Conservation (phyloP, 75 land plant genomes). For the Larix kaempferi region DNA sequence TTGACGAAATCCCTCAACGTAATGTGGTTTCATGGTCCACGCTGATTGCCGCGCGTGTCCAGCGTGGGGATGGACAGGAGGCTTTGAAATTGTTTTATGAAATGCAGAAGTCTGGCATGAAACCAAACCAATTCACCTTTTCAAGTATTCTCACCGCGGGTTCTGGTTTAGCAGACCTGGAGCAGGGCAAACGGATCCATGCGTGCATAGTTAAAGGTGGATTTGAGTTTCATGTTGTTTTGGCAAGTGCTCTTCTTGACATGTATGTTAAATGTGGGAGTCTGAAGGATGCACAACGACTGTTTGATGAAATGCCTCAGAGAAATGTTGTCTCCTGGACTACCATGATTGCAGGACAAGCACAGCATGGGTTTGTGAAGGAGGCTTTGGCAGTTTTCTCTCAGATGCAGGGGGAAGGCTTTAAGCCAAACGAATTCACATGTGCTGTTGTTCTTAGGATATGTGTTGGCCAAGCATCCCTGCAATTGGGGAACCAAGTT, state of each 20-base stretch:
- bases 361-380: neutral
- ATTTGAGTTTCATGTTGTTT: neutral
- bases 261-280: conserved; percentile 17
- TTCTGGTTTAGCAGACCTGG: conserved; percentile 13
- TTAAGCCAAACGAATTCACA: conserved; percentile 38
- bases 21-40: conserved; percentile 37
- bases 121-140: conserved; percentile 41
- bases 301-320: conserved; percentile 15
- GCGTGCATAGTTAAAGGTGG: neutral
- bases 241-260: neutral
- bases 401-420: conserved; percentile 13
- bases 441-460: conserved; percentile 38
- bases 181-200: conserved; percentile 31
- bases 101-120: conserved; percentile 28
- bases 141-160: conserved; percentile 32
- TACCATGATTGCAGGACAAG: conserved; percentile 21
- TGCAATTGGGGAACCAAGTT: conserved; percentile 34
- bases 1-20: neutral
- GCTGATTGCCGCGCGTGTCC: conserved; percentile 23
- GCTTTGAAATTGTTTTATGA: conserved; percentile 27
- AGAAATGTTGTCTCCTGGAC: conserved; percentile 28
- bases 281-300: neutral
- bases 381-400: conserved; percentile 11
- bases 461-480: conserved; percentile 27
- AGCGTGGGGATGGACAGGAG: conserved; percentile 19